These are phyloP conservation scores for Herpotrichia juniperi DNA, from an alignment of 2,329 filamentous ascomycete species.

Conservation along the genomic window DNA sequence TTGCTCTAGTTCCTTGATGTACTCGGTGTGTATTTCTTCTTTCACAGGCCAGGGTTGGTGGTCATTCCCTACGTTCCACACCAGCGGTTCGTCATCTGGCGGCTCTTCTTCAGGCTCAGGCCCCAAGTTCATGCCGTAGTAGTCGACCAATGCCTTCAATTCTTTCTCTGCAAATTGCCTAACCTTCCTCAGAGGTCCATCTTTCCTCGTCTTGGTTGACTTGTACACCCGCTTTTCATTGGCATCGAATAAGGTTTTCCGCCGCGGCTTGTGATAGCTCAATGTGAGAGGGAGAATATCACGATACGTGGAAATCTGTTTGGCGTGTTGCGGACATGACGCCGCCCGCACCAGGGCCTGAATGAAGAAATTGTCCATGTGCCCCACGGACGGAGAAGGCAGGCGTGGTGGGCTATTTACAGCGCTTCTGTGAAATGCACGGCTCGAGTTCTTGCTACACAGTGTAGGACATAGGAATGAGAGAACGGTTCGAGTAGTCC, in stretches of 20 bases:
- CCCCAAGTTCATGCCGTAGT: conserved; percentile 46
- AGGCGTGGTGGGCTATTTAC: conserved; percentile 15
- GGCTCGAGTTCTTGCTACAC: conserved; percentile 8
- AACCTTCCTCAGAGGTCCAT: conserved; percentile 28
- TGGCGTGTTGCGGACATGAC: conserved; percentile 57
- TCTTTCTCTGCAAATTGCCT: conserved; percentile 49
- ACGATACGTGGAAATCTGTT: conserved; percentile 33
- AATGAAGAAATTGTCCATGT: conserved; percentile 60
- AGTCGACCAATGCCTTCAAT: conserved; percentile 56
- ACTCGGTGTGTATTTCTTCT: conserved; percentile 42
- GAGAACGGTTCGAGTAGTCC: conserved; percentile 46
- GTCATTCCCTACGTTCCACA: conserved; percentile 39
- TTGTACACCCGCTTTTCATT: conserved; percentile 18
- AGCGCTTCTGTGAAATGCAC: conserved; percentile 26
- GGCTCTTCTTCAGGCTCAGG: conserved; percentile 31
- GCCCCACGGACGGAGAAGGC: conserved; percentile 33
- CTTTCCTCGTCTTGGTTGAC: conserved; percentile 8
- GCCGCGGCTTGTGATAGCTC: conserved; percentile 21
- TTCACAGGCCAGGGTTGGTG: conserved; percentile 42
- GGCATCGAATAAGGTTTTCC: conserved; percentile 17
- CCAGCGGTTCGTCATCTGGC: conserved; percentile 31
- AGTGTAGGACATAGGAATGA: conserved; percentile 40
- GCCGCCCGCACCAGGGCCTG: conserved; percentile 59
- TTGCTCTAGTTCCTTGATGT: conserved; percentile 42
- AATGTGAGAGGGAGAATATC: conserved; percentile 6